phyloP scores from a whole-genome alignment of 2,329 filamentous ascomycete species.

The Dactylellina leptospora region DNA sequence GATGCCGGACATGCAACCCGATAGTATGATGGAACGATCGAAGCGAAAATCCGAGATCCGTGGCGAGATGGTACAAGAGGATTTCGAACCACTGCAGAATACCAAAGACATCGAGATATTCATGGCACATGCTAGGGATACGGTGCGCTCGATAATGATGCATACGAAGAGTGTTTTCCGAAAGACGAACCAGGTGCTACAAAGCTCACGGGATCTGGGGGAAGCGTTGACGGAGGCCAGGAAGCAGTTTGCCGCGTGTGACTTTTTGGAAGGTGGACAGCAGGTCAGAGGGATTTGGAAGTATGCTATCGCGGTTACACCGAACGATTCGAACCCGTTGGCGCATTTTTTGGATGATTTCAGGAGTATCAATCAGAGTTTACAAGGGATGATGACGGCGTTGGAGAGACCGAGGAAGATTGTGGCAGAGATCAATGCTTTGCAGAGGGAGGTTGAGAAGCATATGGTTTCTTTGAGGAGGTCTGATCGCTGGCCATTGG shows the following conservation, averaged over 20 bases:
- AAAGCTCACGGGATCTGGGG: conserved; percentile 66
- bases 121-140: conserved; percentile 87
- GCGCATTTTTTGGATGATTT: conserved; percentile 77
- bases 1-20: conserved; percentile 88
- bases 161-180: conserved; percentile 84
- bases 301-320: conserved; percentile 73
- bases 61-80: conserved; percentile 84
- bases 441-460: conserved; percentile 79
- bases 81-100: conserved; percentile 83
- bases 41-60: conserved; percentile 84
- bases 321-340: conserved; percentile 77
- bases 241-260: conserved; percentile 55
- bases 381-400: conserved; percentile 79
- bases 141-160: conserved; percentile 83
- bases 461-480: conserved; percentile 77
- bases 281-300: conserved; percentile 76
- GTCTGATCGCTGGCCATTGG: conserved; percentile 80
- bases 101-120: conserved; percentile 91
- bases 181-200: conserved; percentile 65
- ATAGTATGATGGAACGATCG: conserved; percentile 89
- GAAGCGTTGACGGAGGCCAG: conserved; percentile 51
- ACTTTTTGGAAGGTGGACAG: conserved; percentile 55
- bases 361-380: conserved; percentile 81
- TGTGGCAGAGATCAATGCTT: conserved; percentile 76
- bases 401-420: conserved; percentile 81